Evolutionary conservation across 2,329 filamentous ascomycete genomes (phyloP), one percentile per base, ranked within the genome.

Genomic region (Verticillium zaregamsianum): DNA sequence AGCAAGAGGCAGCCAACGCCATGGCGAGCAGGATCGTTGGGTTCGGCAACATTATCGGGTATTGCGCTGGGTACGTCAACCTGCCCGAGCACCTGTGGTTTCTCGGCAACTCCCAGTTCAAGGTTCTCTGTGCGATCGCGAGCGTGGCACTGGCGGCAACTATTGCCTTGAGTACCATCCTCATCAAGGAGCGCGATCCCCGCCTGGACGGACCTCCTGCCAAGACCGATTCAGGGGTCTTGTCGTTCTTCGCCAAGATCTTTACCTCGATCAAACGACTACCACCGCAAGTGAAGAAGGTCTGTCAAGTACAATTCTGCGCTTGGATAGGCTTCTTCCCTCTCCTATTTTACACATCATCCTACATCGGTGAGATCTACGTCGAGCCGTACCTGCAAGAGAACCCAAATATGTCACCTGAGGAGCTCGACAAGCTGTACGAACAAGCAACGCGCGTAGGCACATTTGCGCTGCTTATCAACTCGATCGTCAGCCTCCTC

Each of bases 281-380:
- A 7, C 93, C 94, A 1, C 88, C 89, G 0, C 93, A 96, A 74
- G 92, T 95, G 66, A 84, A 84, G 65, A 89, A 86, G 65, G 92
- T 97, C 40, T 97, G 93, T 71, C 79, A 88, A 66, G 90, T 93
- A 0, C 91, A 95, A 72, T 87, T 94, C 68, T 93, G 89, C 64
- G 92, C 92, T 5, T 98, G 93, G 93, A 88, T 97, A 61, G 94
- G 92, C 59, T 97, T 94, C 86, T 98, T 97, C 70, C 93, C 93
- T 1, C 93, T 97, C 74, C 82, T 98, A 3, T 97, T 96, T 77
- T 98, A 98, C 79, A 92, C 92, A 5, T 96, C 93, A 1, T 96
- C 92, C 20, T 98, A 95, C 74, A 90, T 97, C 67, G 93, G 91
- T 64, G 92, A 97, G 72, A 91, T 98, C 61, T 97, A 97, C 69